Evolutionary conservation across 371 early-diverging fungal genomes (phyloP).

Genomic region (Actinomortierella wolfii): DNA sequence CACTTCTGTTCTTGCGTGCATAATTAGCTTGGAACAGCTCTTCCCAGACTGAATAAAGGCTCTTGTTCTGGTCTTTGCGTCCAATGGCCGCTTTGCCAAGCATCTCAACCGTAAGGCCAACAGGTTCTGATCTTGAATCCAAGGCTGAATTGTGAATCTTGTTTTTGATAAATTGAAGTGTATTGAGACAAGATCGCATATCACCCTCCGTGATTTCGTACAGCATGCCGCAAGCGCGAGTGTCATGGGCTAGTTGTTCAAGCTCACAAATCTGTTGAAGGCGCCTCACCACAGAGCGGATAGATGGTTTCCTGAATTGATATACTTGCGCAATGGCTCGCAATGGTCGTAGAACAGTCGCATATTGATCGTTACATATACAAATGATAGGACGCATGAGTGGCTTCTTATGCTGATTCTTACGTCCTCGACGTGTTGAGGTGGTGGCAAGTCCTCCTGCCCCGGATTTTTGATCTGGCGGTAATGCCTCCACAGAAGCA

Average conservation of each 20-base stretch:
- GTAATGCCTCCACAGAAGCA: constrained; percentile 34
- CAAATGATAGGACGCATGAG: constrained; percentile 95
- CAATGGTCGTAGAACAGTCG: constrained; percentile 87
- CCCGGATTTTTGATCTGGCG: constrained; percentile 11
- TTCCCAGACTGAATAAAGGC: constrained; percentile 81
- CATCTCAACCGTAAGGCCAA: constrained; percentile 63
- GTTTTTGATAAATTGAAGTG: constrained; percentile 75
- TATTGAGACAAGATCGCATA: constrained; percentile 84
- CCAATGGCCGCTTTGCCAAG: constrained; percentile 64
- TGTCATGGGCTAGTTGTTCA: constrained; percentile 79
- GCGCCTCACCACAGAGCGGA: constrained; percentile 72
- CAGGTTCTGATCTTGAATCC: not conserved
- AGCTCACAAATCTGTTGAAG: constrained; percentile 80
- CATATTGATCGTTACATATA: constrained; percentile 96
- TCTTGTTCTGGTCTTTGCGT: constrained; percentile 81
- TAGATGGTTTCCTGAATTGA: constrained; percentile 70
- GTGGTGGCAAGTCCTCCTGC: constrained; percentile 41
- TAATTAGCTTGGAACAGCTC: constrained; percentile 65
- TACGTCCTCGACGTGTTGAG: constrained; percentile 10
- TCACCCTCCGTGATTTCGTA: constrained; percentile 86
- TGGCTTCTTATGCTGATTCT: constrained; percentile 52
- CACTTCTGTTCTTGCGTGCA: constrained; percentile 37
- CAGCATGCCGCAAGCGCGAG: constrained; percentile 74
- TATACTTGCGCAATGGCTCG: constrained; percentile 76
- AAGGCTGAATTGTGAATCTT: constrained; percentile 7